Conservation (phyloP, 140 eudicot genomes). For the Oenanthe javanica region DNA sequence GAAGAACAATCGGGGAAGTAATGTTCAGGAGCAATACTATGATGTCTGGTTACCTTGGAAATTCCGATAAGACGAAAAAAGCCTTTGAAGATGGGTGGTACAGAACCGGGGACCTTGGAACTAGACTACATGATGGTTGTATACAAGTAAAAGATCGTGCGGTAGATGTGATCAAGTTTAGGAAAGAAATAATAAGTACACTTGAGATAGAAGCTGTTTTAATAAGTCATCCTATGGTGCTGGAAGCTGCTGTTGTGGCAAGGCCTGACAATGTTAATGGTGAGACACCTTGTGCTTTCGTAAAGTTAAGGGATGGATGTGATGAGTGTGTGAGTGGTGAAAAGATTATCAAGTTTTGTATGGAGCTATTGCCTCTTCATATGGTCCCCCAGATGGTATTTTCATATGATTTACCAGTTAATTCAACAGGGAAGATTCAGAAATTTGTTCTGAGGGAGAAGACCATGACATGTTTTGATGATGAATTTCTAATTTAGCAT, state of each 20-base stretch:
- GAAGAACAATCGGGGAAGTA: conserved; percentile 58
- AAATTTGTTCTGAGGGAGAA: conserved; percentile 50
- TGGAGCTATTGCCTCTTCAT: conserved; percentile 21
- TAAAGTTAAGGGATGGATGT: conserved; percentile 35
- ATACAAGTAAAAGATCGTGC: conserved; percentile 50
- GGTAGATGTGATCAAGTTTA: conserved; percentile 21
- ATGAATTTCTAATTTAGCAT: not conserved
- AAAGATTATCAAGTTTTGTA: conserved; percentile 33
- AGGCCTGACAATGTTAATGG: conserved; percentile 27
- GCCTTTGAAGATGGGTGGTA: conserved; percentile 62
- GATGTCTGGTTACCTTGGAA: conserved; percentile 60
- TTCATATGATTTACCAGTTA: conserved; percentile 39
- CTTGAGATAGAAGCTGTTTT: conserved; percentile 48
- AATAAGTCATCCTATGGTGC: conserved; percentile 40
- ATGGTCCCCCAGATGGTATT: conserved; percentile 39
- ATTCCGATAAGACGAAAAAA: conserved; percentile 19
- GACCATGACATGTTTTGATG: conserved; percentile 3
- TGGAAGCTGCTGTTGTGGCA: conserved; percentile 57
- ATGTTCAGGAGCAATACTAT: conserved; percentile 52
- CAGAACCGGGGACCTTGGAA: conserved; percentile 53
- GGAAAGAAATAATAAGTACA: conserved; percentile 39
- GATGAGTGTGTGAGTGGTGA: conserved; percentile 9
- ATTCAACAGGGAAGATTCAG: conserved; percentile 56
- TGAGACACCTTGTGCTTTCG: conserved; percentile 60
- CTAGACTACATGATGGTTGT: conserved; percentile 33